Evolutionary conservation across 2,329 filamentous ascomycete genomes (phyloP).

Genomic region (Rhynchosporium agropyri): DNA sequence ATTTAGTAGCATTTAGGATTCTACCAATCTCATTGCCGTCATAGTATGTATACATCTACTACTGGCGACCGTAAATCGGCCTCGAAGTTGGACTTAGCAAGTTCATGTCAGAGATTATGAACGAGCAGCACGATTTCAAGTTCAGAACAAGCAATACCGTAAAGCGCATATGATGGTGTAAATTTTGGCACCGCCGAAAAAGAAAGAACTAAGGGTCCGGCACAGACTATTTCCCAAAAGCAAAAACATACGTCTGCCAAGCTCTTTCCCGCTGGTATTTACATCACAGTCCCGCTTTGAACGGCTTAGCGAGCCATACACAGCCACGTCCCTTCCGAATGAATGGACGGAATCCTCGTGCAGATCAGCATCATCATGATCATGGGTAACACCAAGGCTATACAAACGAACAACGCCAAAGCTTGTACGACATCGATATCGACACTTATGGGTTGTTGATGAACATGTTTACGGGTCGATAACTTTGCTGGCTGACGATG

Average conservation of each 20-base stretch:
- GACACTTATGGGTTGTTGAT: background rate
- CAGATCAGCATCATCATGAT: background rate
- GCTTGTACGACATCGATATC: background rate
- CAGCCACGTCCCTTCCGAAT: background rate
- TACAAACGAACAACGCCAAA: constrained; percentile 3
- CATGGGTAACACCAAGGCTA: background rate
- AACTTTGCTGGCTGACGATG: background rate
- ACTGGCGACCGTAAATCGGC: no score
- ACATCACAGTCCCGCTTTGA: constrained; percentile 1
- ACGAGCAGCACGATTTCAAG: no score
- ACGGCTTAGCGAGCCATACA: background rate
- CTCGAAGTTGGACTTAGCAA: no score
- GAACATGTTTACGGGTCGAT: background rate
- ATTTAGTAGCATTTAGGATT: no score
- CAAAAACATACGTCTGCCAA: constrained; percentile 8
- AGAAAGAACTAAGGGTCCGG: background rate
- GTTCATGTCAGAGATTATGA: no score
- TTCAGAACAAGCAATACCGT: no score
- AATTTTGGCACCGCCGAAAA: background rate
- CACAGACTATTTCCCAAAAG: background rate
- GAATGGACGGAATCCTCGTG: background rate
- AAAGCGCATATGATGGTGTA: background rate
- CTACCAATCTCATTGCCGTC: no score
- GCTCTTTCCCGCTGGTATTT: background rate
- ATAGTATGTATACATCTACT: no score